Conservation (phyloP, 2,329 filamentous ascomycete species). For the Colletotrichum paranaense region DNA sequence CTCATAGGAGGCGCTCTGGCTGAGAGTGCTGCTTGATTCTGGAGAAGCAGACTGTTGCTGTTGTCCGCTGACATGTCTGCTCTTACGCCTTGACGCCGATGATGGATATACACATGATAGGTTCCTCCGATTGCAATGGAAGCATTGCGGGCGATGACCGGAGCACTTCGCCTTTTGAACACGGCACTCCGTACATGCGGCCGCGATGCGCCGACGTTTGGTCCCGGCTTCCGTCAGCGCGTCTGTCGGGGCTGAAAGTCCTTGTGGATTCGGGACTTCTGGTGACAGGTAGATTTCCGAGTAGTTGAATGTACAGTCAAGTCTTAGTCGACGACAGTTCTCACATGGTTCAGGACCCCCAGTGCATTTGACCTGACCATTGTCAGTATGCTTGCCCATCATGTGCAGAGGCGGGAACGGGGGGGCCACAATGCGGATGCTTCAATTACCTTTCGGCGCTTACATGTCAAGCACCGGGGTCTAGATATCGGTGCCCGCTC, state of each 20-base stretch:
- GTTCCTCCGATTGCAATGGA: conserved; percentile 17
- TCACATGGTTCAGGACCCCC: conserved; percentile 21
- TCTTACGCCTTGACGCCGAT: conserved; percentile 1
- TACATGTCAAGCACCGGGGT: conserved; percentile 22
- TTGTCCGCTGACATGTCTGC: not conserved
- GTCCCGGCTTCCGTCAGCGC: conserved; percentile 43
- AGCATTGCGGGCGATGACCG: conserved; percentile 38
- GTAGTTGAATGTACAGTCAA: conserved; percentile 23
- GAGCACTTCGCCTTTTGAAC: conserved; percentile 49
- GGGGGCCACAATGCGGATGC: not conserved
- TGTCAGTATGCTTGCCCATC: not conserved
- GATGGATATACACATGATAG: conserved; percentile 10
- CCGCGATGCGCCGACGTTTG: conserved; percentile 39
- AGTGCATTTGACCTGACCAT: conserved; percentile 7
- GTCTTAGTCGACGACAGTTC: conserved; percentile 12
- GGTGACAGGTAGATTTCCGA: not conserved
- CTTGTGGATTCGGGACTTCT: conserved; percentile 4
- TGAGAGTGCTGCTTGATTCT: conserved; percentile 1
- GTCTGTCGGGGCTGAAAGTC: not conserved
- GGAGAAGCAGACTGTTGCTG: conserved; percentile 3
- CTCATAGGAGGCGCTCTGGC: conserved; percentile 7
- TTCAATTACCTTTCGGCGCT: conserved; percentile 19
- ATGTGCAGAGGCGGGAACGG: not conserved
- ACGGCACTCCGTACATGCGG: conserved; percentile 48
- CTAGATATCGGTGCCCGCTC: not conserved